phyloP scores from a whole-genome alignment of 805 yeast genomes.

The Candida parachauliodes region DNA sequence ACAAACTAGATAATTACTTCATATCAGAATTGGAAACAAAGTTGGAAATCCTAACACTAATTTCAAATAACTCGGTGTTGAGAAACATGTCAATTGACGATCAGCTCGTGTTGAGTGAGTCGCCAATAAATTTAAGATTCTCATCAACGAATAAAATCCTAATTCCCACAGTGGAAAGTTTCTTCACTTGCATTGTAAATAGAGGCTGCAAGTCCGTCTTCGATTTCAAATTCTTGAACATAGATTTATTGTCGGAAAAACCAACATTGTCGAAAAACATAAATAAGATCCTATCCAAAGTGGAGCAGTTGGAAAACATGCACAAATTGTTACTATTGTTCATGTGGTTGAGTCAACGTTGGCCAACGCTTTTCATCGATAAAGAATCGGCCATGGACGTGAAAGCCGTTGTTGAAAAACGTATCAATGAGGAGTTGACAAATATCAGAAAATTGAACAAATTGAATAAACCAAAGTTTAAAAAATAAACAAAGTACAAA shows the following conservation, averaged over 20 bases:
- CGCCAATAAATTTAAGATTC: slow-evolving; percentile 46
- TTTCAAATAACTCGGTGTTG: slow-evolving; percentile 33
- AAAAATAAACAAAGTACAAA: neutral
- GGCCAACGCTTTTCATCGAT: slow-evolving; percentile 78
- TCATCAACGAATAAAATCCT: slow-evolving; percentile 28
- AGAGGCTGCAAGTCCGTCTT: slow-evolving; percentile 53
- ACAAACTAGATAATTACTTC: slow-evolving; percentile 23
- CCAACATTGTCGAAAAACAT: slow-evolving; percentile 13
- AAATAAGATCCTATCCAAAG: neutral
- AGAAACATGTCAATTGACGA: slow-evolving; percentile 46
- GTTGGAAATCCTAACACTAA: slow-evolving; percentile 38
- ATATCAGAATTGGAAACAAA: slow-evolving; percentile 38
- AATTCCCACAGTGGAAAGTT: slow-evolving; percentile 41
- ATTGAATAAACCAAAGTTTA: neutral
- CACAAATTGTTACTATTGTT: slow-evolving; percentile 67
- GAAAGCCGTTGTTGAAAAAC: slow-evolving; percentile 63
- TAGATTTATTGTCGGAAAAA: slow-evolving; percentile 18
- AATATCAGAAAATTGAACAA: slow-evolving; percentile 6
- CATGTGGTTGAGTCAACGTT: slow-evolving; percentile 85
- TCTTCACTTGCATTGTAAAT: slow-evolving; percentile 51
- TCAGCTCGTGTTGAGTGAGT: slow-evolving; percentile 53
- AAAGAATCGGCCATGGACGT: slow-evolving; percentile 68
- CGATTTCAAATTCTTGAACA: slow-evolving; percentile 42
- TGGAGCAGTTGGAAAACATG: slow-evolving; percentile 50
- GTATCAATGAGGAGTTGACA: slow-evolving; percentile 48